Percentiles rank a stretch among this genome's conserved stretches.
phyloP scores from a whole-genome alignment of 1,284 basidiomycete species.

The Ceratobasidium sp. region DNA sequence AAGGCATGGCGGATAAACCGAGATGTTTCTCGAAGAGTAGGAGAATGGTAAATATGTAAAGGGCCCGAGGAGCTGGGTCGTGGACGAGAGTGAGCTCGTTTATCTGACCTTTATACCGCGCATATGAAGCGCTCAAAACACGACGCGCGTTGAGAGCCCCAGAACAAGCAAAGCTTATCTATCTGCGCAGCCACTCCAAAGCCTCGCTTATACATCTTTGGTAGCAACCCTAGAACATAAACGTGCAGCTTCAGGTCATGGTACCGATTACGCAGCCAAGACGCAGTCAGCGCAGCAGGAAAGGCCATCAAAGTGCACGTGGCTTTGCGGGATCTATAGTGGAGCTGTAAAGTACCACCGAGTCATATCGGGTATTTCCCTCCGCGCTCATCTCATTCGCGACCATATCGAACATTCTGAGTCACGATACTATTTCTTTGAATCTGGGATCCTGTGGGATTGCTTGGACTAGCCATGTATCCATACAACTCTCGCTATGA shows the following conservation, averaged over 20 bases:
- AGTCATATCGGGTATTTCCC: not conserved
- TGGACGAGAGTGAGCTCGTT: not conserved
- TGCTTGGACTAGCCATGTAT: slow-evolving; percentile 1
- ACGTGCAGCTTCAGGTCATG: not conserved
- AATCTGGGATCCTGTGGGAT: not conserved
- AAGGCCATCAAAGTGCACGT: not conserved
- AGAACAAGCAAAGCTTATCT: not conserved
- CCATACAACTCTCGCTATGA: slow-evolving; percentile 34
- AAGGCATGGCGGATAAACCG: not conserved
- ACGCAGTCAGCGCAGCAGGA: slow-evolving; percentile 7
- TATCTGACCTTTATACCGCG: not conserved
- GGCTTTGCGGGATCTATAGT: not conserved
- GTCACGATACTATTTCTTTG: not conserved
- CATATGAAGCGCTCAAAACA: slow-evolving; percentile 2
- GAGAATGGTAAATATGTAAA: not conserved
- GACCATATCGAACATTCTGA: not conserved
- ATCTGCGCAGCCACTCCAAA: slow-evolving; percentile 4
- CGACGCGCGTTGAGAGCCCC: not conserved
- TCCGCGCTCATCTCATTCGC: not conserved
- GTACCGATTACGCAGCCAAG: not conserved
- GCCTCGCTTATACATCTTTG: not conserved
- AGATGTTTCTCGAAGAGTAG: not conserved
- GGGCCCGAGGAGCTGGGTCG: not conserved
- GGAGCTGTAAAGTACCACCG: slow-evolving; percentile 29
- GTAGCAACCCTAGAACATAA: not conserved